Evolutionary conservation across 306 rosid genomes (phyloP), one percentile per base, ranked within the genome.

Genomic region (Abrus pulchellus): DNA sequence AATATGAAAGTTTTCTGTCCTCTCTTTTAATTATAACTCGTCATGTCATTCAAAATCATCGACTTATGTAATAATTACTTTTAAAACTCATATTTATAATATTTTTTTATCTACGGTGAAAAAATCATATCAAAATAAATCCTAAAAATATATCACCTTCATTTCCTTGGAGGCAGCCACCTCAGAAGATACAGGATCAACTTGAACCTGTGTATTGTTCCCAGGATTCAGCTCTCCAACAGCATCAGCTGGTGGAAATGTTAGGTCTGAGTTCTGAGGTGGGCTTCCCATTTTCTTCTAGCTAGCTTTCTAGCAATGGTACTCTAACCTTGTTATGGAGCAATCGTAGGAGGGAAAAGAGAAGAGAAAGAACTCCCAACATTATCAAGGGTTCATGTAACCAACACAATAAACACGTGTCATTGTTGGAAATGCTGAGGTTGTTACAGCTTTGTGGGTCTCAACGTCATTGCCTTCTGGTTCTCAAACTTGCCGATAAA

Each of bases 171-270:
- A 68, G 82, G 80, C 73, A 72, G 86, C 86, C 27, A 87, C 82
- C 77, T 88, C 72, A 34, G 89, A 84, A 30, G 91, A 88, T 32
- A 47, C 2, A 44, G 88, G 84, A 80, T 93, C 91, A 68, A 79
- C 83, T 33, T 89, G 48, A 53, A 85, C 80, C 4, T 79, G 54
- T 27, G 72, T 83, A 43, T 83, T 77, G 1, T 6, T 33, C 14
- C 76, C 85, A 30, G 87, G 89, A 63, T 79, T 78, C 78, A 86
- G 49, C 34, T 85, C 93, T 41, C 72, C 76, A 14, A 59, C 81
- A 29, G 68, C 56, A 57, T 90, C 87, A 49, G 59, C 91, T 0
- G 68, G 79, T 9, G 92, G 92, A 83, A 89, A 90, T 41, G 67
- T 43, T 57, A 20, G 71, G 48, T 85, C 85, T 50, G 88, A 79